Percentiles rank a stretch among this genome's conserved stretches.
Evolutionary conservation across 2,329 filamentous ascomycete species (phyloP).

Genomic region (Aspergillus sp.): DNA sequence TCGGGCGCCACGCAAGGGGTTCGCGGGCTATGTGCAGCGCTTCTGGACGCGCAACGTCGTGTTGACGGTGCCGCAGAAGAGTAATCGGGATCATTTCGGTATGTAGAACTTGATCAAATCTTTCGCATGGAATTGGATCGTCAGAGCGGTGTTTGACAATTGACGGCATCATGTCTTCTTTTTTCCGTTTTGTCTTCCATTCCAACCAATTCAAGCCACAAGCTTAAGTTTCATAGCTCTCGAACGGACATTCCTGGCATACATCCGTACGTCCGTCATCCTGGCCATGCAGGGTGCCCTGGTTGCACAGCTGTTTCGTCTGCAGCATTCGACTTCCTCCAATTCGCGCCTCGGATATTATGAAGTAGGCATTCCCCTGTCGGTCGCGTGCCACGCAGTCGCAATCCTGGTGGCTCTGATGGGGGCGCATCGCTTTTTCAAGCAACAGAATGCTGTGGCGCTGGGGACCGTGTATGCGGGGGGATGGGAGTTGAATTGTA

Average conservation of each 20-base stretch:
- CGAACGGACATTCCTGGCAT: conserved; percentile 72
- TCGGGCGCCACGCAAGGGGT: conserved; percentile 45
- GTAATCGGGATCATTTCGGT: conserved; percentile 45
- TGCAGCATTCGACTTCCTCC: conserved; percentile 40
- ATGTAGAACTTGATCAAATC: conserved; percentile 1
- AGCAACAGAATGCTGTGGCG: conserved; percentile 59
- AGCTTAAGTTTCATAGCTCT: conserved; percentile 53
- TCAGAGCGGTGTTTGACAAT: no score
- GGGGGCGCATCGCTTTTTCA: conserved; percentile 61
- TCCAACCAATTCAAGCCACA: not conserved
- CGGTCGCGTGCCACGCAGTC: conserved; percentile 47
- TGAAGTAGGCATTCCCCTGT: conserved; percentile 61
- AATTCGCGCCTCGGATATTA: conserved; percentile 56
- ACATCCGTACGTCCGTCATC: conserved; percentile 68
- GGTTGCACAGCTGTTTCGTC: conserved; percentile 66
- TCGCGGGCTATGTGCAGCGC: conserved; percentile 65
- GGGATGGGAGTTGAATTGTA: conserved; percentile 57
- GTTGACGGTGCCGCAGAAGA: conserved; percentile 39
- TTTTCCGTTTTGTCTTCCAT: not conserved
- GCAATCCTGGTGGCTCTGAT: conserved; percentile 52
- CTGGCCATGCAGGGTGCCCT: conserved; percentile 66
- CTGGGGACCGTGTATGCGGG: conserved; percentile 58
- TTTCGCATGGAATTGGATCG: no score
- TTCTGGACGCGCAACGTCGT: conserved; percentile 70
- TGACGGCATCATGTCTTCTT: no score